phyloP scores from a whole-genome alignment of 2,329 filamentous ascomycete species.

The Hymenoscyphus repandus region DNA sequence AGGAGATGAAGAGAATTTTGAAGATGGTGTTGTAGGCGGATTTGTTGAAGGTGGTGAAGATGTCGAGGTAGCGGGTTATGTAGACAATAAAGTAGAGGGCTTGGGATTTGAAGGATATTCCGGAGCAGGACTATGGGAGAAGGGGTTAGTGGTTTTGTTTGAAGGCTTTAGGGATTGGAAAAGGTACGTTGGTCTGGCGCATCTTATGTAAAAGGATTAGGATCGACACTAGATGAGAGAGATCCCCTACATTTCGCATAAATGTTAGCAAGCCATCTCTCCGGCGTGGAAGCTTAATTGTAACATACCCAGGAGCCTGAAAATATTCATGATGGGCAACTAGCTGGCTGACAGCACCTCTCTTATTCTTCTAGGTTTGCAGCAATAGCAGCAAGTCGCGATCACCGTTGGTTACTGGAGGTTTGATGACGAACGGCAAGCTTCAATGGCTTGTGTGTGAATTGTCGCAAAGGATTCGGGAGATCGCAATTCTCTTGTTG shows the following conservation, averaged over 20 bases:
- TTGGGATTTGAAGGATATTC: slow-evolving; percentile 99
- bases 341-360: not conserved
- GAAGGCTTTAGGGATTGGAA: not conserved
- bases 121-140: slow-evolving; percentile 76
- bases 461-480: not conserved
- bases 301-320: slow-evolving; percentile 58
- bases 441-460: slow-evolving; percentile 3
- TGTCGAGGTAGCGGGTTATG: slow-evolving; percentile 85
- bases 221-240: slow-evolving; percentile 92
- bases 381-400: slow-evolving; percentile 1
- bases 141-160: slow-evolving; percentile 21
- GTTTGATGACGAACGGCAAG: slow-evolving; percentile 7
- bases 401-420: slow-evolving; percentile 13
- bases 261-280: slow-evolving; percentile 5
- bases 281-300: slow-evolving; percentile 1
- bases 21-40: slow-evolving; percentile 84
- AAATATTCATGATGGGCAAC: slow-evolving; percentile 58
- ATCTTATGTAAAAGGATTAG: slow-evolving; percentile 96
- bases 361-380: not conserved
- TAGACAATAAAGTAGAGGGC: slow-evolving; percentile 93
- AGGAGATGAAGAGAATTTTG: slow-evolving; percentile 90
- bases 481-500: slow-evolving; percentile 4
- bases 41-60: slow-evolving; percentile 74
- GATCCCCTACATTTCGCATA: slow-evolving; percentile 59
- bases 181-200: slow-evolving; percentile 74